Conservation (phyloP, 2,329 filamentous ascomycete genomes). For the Rhynchosporium agropyri region DNA sequence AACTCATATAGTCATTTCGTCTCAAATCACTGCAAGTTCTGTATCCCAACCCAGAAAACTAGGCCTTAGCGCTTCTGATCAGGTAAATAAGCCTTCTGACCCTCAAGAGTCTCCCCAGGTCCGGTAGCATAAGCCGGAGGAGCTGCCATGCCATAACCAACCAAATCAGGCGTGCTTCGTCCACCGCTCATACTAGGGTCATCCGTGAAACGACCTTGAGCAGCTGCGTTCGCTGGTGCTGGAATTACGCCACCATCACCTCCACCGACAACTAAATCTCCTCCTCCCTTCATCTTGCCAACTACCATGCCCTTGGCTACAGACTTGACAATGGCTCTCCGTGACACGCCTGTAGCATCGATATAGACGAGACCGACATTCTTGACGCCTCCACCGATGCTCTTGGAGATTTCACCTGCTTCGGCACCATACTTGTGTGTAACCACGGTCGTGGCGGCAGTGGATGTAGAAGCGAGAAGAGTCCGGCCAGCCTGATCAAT, state of each 20-base stretch:
- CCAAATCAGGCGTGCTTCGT: conserved; percentile 33
- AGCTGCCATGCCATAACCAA: conserved; percentile 35
- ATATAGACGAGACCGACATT: conserved; percentile 98
- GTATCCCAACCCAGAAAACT: neutral
- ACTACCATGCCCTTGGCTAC: conserved; percentile 97
- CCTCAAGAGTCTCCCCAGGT: conserved; percentile 34
- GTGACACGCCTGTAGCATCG: conserved; percentile 89
- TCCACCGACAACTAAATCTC: conserved; percentile 75
- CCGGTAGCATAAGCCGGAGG: conserved; percentile 32
- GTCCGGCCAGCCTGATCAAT: conserved; percentile 85
- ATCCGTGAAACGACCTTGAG: conserved; percentile 31
- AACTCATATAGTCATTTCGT: conserved; percentile 11
- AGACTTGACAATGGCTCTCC: conserved; percentile 86
- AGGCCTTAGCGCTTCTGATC: conserved; percentile 26
- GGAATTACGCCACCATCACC: conserved; percentile 38
- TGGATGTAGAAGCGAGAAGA: conserved; percentile 72
- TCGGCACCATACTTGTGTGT: conserved; percentile 87
- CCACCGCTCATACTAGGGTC: conserved; percentile 36
- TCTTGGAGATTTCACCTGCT: conserved; percentile 74
- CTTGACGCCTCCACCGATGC: conserved; percentile 84
- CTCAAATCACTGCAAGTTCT: conserved; percentile 8
- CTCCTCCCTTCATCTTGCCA: conserved; percentile 73
- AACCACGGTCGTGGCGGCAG: conserved; percentile 83
- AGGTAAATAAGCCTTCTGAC: conserved; percentile 27
- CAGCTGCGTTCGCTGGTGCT: conserved; percentile 7